Percentiles rank a stretch among this genome's conserved stretches.
Evolutionary conservation across 2,329 filamentous ascomycete genomes (phyloP).

Genomic region (Pseudogymnoascus sp.): DNA sequence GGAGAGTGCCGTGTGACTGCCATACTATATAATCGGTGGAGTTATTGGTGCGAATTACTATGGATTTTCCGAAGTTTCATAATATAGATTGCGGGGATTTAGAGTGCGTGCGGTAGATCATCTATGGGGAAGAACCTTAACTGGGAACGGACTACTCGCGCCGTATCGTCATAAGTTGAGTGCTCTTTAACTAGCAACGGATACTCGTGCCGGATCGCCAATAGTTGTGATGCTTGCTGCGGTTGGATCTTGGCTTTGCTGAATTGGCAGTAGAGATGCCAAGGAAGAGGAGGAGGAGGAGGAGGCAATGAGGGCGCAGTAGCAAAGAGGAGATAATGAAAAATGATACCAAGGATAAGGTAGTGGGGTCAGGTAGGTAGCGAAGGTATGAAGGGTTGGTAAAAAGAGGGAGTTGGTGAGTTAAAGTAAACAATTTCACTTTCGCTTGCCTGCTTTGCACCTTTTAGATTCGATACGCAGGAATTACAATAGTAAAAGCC

Average conservation of each 20-base stretch:
- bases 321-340: not conserved
- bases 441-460: not conserved
- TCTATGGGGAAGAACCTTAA: not conserved
- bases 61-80: slow-evolving; percentile 6
- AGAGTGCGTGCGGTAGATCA: not conserved
- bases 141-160: not conserved
- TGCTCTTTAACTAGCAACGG: not conserved
- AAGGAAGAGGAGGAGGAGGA: no score
- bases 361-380: not conserved
- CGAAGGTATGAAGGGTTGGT: not conserved
- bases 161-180: not conserved
- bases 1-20: not conserved
- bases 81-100: not conserved
- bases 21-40: not conserved
- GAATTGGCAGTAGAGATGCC: no score
- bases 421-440: not conserved
- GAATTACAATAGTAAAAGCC: not conserved
- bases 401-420: not conserved
- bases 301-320: no score
- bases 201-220: not conserved
- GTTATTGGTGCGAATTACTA: not conserved
- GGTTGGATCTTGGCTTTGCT: not conserved
- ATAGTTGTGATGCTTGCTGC: not conserved
- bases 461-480: not conserved
- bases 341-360: no score